These are phyloP conservation scores for Angophora floribunda DNA, from an alignment of 345 rosid species.

Conservation along the genomic window DNA sequence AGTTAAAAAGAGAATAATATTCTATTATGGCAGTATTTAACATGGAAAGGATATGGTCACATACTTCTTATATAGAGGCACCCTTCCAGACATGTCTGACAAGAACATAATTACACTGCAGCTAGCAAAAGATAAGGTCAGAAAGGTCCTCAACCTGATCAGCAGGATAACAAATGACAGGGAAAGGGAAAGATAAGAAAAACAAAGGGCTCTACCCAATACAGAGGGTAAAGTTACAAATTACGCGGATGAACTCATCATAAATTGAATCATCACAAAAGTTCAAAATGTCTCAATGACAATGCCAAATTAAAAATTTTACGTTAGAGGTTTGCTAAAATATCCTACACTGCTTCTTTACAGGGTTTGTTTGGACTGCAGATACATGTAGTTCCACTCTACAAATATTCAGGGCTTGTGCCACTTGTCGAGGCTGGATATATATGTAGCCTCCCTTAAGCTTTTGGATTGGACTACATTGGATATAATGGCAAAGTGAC, in stretches of 20 bases:
- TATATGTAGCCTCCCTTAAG: not conserved
- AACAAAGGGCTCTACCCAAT: not conserved
- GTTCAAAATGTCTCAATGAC: not conserved
- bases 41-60: not conserved
- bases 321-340: not conserved
- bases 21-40: not conserved
- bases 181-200: not conserved
- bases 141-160: not conserved
- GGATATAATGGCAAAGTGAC: not conserved
- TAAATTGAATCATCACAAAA: not conserved
- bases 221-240: not conserved
- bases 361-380: not conserved
- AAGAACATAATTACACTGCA: constrained; percentile 95
- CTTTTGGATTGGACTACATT: not conserved
- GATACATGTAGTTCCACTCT: not conserved
- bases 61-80: constrained; percentile 86
- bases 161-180: not conserved
- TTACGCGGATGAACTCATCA: not conserved
- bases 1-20: not conserved
- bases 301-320: not conserved
- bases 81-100: constrained; percentile 98
- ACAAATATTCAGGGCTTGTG: not conserved
- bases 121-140: constrained; percentile 27
- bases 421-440: not conserved
- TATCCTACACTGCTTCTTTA: not conserved